phyloP scores from a whole-genome alignment of 2,329 filamentous ascomycete species.

The Alternaria angustiovoidea region DNA sequence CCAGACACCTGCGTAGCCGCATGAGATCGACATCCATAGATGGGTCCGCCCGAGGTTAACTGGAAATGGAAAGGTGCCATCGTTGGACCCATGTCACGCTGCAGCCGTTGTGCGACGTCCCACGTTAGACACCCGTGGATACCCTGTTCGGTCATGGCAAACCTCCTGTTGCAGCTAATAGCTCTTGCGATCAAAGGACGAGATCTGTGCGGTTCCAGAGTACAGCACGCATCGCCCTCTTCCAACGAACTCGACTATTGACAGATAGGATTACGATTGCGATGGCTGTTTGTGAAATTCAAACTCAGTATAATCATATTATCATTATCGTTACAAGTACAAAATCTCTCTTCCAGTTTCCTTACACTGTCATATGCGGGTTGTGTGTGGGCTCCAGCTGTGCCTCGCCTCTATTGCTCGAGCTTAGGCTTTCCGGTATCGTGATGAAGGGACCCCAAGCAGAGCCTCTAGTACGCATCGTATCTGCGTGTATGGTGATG shows the following conservation, averaged over 20 bases:
- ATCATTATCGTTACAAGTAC: conserved; percentile 10
- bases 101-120: conserved; percentile 16
- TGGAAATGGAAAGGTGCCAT: conserved; percentile 11
- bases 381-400: conserved; percentile 22
- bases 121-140: conserved; percentile 2
- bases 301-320: not conserved
- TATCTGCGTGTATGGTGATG: conserved; percentile 14
- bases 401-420: conserved; percentile 30
- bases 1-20: conserved; percentile 7
- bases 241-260: not conserved
- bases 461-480: conserved; percentile 23
- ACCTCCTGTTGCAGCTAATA: not conserved
- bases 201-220: not conserved
- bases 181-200: not conserved
- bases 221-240: not conserved
- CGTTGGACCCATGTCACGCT: conserved; percentile 10
- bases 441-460: conserved; percentile 47
- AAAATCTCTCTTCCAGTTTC: not conserved
- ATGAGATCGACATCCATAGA: conserved; percentile 10
- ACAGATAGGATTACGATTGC: not conserved
- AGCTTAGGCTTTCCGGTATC: conserved; percentile 41
- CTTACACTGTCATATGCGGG: conserved; percentile 29
- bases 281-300: not conserved
- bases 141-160: not conserved
- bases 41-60: conserved; percentile 4